Base-by-base conservation (phyloP, 495 filamentous ascomycete species). In the Penicillium waksmanii region DNA sequence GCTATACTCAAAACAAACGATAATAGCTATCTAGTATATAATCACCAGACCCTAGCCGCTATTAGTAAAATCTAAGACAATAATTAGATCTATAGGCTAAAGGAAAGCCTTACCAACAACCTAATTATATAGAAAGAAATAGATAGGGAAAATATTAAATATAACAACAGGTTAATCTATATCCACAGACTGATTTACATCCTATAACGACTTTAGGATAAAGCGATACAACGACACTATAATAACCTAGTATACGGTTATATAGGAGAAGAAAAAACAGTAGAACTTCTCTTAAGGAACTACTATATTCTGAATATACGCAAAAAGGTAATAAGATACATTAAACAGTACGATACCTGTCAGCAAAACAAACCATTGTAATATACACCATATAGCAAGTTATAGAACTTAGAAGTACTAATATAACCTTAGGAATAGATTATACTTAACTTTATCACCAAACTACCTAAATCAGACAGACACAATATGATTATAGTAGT, bases 381-480 rank as follows among this genome's bases (percentile, higher is more conserved):
- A 54, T 9, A 62, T 3, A 10, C 19, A 43, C 42, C n/a, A 2
- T 62, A 62, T 34, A 17, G 50, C 13, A 47, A 69, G n/a, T 51
- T 70, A 18, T 35, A 66, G 34, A 47, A 60, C 0, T n/a, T 50
- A 9, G 43, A 54, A 42, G 9, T 50, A 54, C 56, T 60, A 15
- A 56, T 18, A 21, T 1, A 47, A 3, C 53, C 42, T 11, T 70
- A 48, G 58, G 23, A 58, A 33, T 58, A 21, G n/a, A 65, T 70
- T 17, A 68, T 56, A 0, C 61, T 72, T 15, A 52, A 72, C 35
- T 68, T 72, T 36, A 64, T 68, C 13, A 57, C 57, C 0, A 55
- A 63, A 34, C 31, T 56, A 47, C 58, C 52, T 23, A 11, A 36
- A 5, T 58, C 27, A 48, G 47, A 52, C 4, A 44, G 12, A 55